Conservation (phyloP, 495 filamentous ascomycete species). For the Aspergillus cavernicola region DNA sequence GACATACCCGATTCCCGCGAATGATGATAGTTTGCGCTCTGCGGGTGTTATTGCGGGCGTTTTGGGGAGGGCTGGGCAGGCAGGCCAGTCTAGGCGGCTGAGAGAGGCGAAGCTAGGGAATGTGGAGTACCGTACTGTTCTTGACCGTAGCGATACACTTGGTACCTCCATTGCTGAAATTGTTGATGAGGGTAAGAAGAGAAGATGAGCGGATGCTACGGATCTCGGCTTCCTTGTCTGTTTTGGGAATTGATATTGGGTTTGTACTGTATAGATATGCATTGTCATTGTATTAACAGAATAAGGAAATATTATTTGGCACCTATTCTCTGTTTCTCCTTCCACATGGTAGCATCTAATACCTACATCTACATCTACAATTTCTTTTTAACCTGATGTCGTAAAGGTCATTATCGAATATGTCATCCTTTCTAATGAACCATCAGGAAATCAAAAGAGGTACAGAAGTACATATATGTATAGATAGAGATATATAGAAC, state of each 20-base stretch:
- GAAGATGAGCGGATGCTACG: background rate
- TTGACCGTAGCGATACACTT: too few species aligned
- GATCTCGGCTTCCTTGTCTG: conserved; percentile 16
- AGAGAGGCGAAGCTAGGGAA: conserved; percentile 46
- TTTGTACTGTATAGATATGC: conserved; percentile 36
- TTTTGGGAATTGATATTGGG: conserved; percentile 18
- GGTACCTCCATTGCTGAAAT: too few species aligned
- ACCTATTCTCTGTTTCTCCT: too few species aligned
- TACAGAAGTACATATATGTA: too few species aligned
- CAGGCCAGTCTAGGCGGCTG: conserved; percentile 64
- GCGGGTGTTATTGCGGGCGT: conserved; percentile 79
- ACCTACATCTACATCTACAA: too few species aligned
- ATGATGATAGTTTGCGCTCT: conserved; percentile 89
- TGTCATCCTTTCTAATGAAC: too few species aligned
- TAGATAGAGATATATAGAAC: too few species aligned
- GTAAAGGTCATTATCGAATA: too few species aligned
- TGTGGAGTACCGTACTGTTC: background rate
- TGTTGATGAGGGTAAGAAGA: background rate
- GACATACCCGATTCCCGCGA: conserved; percentile 94
- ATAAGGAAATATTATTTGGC: background rate
- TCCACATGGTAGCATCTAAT: too few species aligned
- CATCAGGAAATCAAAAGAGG: too few species aligned
- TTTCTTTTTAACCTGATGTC: too few species aligned
- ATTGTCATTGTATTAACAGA: conserved; percentile 13
- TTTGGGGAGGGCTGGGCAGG: conserved; percentile 77